These are phyloP conservation scores for Naegleria fowleri DNA, from an alignment of 208 protist genomes.

Conservation along the genomic window DNA sequence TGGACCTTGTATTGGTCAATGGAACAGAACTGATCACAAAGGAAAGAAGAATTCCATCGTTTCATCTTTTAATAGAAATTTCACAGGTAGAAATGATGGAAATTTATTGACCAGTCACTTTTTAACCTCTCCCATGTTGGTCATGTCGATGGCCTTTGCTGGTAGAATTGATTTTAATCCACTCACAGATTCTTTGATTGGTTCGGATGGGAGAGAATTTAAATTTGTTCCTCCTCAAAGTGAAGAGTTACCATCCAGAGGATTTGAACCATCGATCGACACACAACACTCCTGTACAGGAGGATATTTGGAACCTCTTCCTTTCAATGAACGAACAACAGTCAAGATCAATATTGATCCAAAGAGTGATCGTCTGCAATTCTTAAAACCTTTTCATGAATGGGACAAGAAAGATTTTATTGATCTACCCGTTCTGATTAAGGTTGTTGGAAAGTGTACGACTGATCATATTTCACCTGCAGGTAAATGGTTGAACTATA, in stretches of 20 bases:
- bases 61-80: constrained; percentile 79
- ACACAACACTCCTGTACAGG: constrained; percentile 47
- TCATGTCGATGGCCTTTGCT: constrained; percentile 62
- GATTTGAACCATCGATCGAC: constrained; percentile 50
- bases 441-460: constrained; percentile 72
- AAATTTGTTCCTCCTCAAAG: constrained; percentile 47
- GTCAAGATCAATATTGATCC: constrained; percentile 57
- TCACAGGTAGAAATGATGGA: constrained; percentile 64
- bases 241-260: constrained; percentile 49
- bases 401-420: constrained; percentile 54
- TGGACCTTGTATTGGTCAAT: constrained; percentile 49
- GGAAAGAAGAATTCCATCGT: constrained; percentile 68
- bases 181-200: constrained; percentile 48
- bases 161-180: constrained; percentile 68
- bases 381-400: constrained; percentile 51
- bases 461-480: constrained; percentile 74
- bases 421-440: constrained; percentile 52
- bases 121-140: constrained; percentile 69
- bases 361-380: constrained; percentile 48
- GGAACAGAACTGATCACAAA: constrained; percentile 62
- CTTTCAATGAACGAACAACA: constrained; percentile 15
- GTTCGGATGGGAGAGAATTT: constrained; percentile 47
- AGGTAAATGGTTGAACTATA: constrained; percentile 69
- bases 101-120: constrained; percentile 69
- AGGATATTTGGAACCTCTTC: constrained; percentile 48